Evolutionary conservation across 495 filamentous ascomycete genomes (phyloP).

Genomic region (Hypoxylon cercidicola): DNA sequence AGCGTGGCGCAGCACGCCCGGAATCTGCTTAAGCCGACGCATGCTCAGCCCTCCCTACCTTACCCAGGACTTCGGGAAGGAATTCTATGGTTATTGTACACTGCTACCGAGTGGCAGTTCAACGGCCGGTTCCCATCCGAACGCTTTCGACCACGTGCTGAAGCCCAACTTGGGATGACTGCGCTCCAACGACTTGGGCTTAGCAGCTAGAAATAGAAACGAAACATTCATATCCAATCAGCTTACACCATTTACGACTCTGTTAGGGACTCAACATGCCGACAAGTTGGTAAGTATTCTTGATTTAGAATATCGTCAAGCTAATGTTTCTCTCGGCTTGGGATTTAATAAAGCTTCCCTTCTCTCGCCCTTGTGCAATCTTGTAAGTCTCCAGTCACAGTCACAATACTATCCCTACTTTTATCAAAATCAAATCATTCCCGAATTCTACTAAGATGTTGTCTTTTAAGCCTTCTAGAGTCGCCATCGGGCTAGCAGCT

Average conservation of each 20-base stretch:
- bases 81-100: slow-evolving; percentile 5
- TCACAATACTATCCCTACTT: neutral
- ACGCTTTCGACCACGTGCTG: slow-evolving; percentile 15
- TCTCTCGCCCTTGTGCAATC: neutral
- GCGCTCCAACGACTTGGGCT: too few species aligned
- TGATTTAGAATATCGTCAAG: too few species aligned
- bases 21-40: neutral
- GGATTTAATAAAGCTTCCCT: slow-evolving; percentile 8
- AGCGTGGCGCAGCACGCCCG: slow-evolving; percentile 17
- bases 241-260: slow-evolving; percentile 24
- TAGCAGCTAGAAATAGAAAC: slow-evolving; percentile 25
- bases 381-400: neutral
- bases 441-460: slow-evolving; percentile 36
- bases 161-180: slow-evolving; percentile 2
- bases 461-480: slow-evolving; percentile 37
- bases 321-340: neutral
- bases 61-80: neutral
- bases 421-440: slow-evolving; percentile 7
- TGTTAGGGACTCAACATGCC: slow-evolving; percentile 5
- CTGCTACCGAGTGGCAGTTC: slow-evolving; percentile 21
- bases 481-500: slow-evolving; percentile 42
- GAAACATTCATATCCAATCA: slow-evolving; percentile 17
- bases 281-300: neutral
- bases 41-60: too few species aligned
- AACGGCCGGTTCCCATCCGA: slow-evolving; percentile 18